Conservation (phyloP, 495 filamentous ascomycete species). For the Trichocladium antarcticum region DNA sequence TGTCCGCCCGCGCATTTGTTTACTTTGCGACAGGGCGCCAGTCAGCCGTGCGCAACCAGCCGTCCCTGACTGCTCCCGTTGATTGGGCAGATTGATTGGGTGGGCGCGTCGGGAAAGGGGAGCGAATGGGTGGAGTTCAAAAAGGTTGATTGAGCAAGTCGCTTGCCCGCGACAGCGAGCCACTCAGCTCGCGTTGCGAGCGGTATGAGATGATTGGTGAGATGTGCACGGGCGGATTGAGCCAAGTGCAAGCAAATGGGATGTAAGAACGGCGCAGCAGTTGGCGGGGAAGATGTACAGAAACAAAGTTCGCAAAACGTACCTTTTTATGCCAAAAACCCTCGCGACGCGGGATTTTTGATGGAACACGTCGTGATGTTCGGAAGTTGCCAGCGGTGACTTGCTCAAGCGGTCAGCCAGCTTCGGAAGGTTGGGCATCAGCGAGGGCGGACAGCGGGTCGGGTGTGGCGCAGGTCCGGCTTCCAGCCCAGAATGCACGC, state of each 20-base stretch:
- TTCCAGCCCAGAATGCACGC: conserved; percentile 6
- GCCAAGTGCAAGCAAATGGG: neutral
- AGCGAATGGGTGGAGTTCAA: conserved; percentile 28
- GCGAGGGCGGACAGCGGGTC: conserved; percentile 12
- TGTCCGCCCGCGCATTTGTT: conserved; percentile 18
- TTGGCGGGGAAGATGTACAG: neutral
- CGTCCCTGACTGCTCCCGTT: conserved; percentile 11
- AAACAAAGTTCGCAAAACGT: conserved; percentile 3
- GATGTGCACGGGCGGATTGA: conserved; percentile 21
- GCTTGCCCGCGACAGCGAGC: conserved; percentile 18
- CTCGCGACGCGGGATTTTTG: conserved; percentile 6
- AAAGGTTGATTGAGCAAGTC: conserved; percentile 24
- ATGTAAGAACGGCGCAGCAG: neutral
- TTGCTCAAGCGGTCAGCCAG: conserved; percentile 30
- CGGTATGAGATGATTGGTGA: conserved; percentile 34
- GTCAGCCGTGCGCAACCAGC: conserved; percentile 12
- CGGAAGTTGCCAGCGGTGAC: conserved; percentile 10
- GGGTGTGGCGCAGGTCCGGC: conserved; percentile 16
- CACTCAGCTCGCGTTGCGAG: conserved; percentile 29
- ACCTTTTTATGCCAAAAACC: conserved; percentile 9
- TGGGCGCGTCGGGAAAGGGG: conserved; percentile 18
- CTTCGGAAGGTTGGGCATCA: conserved; percentile 29
- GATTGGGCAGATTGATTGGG: conserved; percentile 31
- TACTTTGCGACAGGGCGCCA: conserved; percentile 18
- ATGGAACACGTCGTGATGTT: conserved; percentile 1